These are phyloP conservation scores for Colletotrichum euphorbiae DNA, from an alignment of 2,329 filamentous ascomycete genomes.

Conservation along the genomic window DNA sequence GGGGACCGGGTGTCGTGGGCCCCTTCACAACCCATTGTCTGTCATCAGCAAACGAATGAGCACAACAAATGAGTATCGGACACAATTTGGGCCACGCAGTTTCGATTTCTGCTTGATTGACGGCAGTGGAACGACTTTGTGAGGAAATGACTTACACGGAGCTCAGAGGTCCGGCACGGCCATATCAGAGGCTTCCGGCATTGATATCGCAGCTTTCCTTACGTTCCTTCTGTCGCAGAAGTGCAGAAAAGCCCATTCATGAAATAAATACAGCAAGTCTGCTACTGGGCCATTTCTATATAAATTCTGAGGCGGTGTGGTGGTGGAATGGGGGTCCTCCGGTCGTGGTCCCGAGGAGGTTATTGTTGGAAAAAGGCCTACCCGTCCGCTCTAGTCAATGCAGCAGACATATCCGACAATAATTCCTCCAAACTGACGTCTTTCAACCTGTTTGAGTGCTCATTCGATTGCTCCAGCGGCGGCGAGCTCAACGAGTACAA, in stretches of 20 bases:
- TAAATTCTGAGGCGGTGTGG: conserved; percentile 11
- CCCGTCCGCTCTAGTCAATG: conserved; percentile 15
- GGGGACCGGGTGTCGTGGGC: conserved; percentile 39
- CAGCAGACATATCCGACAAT: conserved; percentile 5
- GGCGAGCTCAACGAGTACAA: conserved; percentile 75
- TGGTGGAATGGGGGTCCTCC: conserved; percentile 23
- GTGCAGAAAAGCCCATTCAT: not conserved
- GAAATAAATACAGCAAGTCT: no score
- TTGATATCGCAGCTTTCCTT: conserved; percentile 33
- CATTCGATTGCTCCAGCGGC: conserved; percentile 51
- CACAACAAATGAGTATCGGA: conserved; percentile 20
- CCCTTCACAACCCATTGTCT: conserved; percentile 39
- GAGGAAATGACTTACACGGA: conserved; percentile 38
- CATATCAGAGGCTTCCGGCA: conserved; percentile 7
- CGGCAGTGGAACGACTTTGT: not conserved
- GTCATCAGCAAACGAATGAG: conserved; percentile 28
- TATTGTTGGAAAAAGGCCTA: conserved; percentile 35
- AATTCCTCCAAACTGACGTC: conserved; percentile 15
- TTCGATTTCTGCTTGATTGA: not conserved
- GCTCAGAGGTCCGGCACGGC: conserved; percentile 20
- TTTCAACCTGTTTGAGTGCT: conserved; percentile 46
- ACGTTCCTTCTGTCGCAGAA: conserved; percentile 6
- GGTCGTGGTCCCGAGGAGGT: conserved; percentile 34
- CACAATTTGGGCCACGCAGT: conserved; percentile 23
- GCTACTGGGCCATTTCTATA: not conserved